These are phyloP conservation scores for Xanthoconium separans DNA, from an alignment of 1,284 basidiomycete genomes.

Conservation along the genomic window DNA sequence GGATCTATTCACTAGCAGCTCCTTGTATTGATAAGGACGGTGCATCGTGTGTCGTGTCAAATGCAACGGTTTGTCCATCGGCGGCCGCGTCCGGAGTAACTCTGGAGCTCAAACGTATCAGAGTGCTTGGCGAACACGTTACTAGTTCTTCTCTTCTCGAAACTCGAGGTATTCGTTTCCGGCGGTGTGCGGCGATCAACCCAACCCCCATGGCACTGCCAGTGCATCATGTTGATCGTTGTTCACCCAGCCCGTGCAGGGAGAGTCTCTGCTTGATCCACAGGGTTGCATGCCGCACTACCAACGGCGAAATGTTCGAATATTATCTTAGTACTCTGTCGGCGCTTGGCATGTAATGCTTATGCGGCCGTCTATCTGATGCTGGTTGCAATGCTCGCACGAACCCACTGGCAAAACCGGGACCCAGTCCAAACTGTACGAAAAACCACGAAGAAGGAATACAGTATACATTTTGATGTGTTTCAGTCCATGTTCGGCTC, in stretches of 20 bases:
- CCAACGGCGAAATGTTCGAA: not conserved
- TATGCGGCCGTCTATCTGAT: not conserved
- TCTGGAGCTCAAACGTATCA: not conserved
- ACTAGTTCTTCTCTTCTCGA: not conserved
- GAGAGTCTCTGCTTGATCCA: conserved; percentile 7
- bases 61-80: not conserved
- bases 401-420: not conserved
- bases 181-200: not conserved
- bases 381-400: not conserved
- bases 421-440: not conserved
- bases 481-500: not conserved
- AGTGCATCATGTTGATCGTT: not conserved
- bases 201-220: not conserved
- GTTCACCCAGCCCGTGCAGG: not conserved
- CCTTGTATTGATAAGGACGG: not conserved
- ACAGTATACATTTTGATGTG: not conserved
- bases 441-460: not conserved
- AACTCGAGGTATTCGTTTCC: not conserved
- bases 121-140: not conserved
- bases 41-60: not conserved
- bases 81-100: not conserved
- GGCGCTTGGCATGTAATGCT: not conserved
- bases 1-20: not conserved
- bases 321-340: not conserved
- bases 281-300: not conserved